Conservation (phyloP, 306 rosid species). For the Ammopiptanthus mongolicus region DNA sequence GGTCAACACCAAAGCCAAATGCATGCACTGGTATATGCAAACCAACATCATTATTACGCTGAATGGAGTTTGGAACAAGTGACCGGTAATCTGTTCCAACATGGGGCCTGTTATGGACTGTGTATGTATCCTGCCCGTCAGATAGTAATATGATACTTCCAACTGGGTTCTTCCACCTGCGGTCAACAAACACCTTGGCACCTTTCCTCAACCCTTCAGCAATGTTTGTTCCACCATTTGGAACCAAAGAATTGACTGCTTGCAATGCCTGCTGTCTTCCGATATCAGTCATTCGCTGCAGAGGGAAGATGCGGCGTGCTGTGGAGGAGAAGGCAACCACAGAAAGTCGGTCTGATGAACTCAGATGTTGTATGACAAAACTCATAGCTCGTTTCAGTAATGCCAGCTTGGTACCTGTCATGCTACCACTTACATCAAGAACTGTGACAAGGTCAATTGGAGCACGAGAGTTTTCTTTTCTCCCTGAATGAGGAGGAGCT, state of each 20-base stretch:
- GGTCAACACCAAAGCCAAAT: slow-evolving; percentile 89
- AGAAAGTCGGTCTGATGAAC: slow-evolving; percentile 80
- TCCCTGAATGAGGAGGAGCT: slow-evolving; percentile 44
- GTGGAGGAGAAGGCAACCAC: slow-evolving; percentile 80
- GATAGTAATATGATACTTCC: slow-evolving; percentile 79
- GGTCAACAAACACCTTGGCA: slow-evolving; percentile 75
- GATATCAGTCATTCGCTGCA: slow-evolving; percentile 64
- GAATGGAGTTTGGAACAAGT: slow-evolving; percentile 62
- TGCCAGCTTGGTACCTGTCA: slow-evolving; percentile 89
- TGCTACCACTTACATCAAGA: slow-evolving; percentile 96
- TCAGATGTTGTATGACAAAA: slow-evolving; percentile 84
- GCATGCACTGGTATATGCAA: slow-evolving; percentile 83
- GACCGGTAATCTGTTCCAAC: slow-evolving; percentile 40
- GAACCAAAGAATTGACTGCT: slow-evolving; percentile 61
- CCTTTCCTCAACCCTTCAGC: slow-evolving; percentile 82
- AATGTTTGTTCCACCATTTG: slow-evolving; percentile 85
- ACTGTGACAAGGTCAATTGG: slow-evolving; percentile 88
- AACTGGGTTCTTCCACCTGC: slow-evolving; percentile 83
- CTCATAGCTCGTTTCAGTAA: slow-evolving; percentile 90
- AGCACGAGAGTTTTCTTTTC: slow-evolving; percentile 44
- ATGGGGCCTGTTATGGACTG: slow-evolving; percentile 23
- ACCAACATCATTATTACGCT: slow-evolving; percentile 37
- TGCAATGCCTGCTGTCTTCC: slow-evolving; percentile 76
- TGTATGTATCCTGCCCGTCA: slow-evolving; percentile 90
- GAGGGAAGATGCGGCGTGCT: slow-evolving; percentile 83